Base-by-base conservation (phyloP, 345 rosid species). In the Erysimum cheiranthoides region DNA sequence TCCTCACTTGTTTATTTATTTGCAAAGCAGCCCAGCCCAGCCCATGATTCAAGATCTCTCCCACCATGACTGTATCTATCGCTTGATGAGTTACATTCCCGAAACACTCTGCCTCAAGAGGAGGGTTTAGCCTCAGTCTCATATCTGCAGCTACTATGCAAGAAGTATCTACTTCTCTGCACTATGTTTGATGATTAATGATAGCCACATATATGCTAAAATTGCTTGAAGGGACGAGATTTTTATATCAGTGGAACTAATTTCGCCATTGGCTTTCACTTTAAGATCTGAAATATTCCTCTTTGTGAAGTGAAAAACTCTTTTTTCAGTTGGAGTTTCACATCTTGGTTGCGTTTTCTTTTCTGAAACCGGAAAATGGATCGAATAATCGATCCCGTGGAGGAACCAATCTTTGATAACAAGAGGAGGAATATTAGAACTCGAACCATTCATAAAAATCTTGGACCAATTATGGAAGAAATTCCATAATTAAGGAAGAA, bases 381-480 rank as follows among this genome's bases (percentile, higher is more conserved):
- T 51, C 0, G 85, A 78, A 10, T 31, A 63, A 8, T 58, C 42
- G 0, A 61, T 40, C 2, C 34, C 60, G 4, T 61, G 34, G 8
- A 57, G 72, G 74, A 76, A 81, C 77, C 77, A 76, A 5, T 69
- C 66, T 58, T 73, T 68, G 31, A 39, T 79, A 70, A 30, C 49
- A 40, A 67, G 27, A 36, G 59, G 45, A 61, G 60, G 21, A 28
- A 16, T 6, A 46, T 71, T 3, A 65, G 47, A 3, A 77, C 14
- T 16, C 3, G 14, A 21, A 73, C 66, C 18, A 66, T 62, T 5
- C 11, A 54, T 61, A n/a, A 66, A 71, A 17, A 81, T 81, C 64
- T 81, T 80, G 4, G 89, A 81, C 87, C 89, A 84, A 12, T 78
- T 46, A 6, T 81, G 78, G 40, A 88, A 45, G 68, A 88, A 83